A percentile compares a stretch with the other conserved stretches of the same genome.
Evolutionary conservation across 306 rosid genomes (phyloP).

Genomic region (Cajanus cajan): DNA sequence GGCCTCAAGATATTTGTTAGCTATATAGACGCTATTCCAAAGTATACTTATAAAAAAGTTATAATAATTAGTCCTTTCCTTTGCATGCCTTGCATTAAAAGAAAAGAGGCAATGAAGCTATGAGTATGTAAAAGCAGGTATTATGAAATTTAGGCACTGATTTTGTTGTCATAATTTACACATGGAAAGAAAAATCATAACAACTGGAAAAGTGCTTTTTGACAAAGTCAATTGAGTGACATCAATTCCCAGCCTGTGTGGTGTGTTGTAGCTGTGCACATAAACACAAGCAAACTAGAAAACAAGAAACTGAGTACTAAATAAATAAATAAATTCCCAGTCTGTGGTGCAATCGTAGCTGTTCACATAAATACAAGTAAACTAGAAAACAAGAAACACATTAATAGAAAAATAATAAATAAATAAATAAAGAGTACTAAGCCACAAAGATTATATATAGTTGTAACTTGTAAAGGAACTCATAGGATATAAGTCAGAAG

Average conservation of each 20-base stretch:
- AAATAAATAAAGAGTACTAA: not conserved
- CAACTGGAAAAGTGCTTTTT: not conserved
- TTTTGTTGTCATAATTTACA: conserved; percentile 22
- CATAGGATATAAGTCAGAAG: not conserved
- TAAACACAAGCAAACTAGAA: conserved; percentile 13
- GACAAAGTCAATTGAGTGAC: not conserved
- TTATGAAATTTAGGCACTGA: conserved; percentile 35
- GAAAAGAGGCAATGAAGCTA: not conserved
- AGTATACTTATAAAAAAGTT: not conserved
- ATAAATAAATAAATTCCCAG: not conserved
- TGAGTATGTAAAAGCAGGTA: not conserved
- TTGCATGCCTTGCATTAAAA: conserved; percentile 14
- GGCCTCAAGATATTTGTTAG: not conserved
- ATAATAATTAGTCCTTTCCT: not conserved
- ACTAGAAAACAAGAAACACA: conserved; percentile 1
- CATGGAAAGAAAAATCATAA: conserved; percentile 21
- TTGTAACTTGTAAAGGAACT: conserved; percentile 1
- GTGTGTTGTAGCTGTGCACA: not conserved
- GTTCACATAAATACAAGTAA: not conserved
- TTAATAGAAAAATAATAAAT: not conserved
- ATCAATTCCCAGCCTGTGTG: not conserved
- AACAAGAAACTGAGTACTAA: not conserved
- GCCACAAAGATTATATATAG: not conserved
- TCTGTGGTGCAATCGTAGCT: not conserved
- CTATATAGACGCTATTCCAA: not conserved